A percentile compares a stretch with the other conserved stretches of the same genome.
These are phyloP conservation scores for Cymodocea nodosa DNA, from an alignment of 116 monocot species.

Conservation along the genomic window DNA sequence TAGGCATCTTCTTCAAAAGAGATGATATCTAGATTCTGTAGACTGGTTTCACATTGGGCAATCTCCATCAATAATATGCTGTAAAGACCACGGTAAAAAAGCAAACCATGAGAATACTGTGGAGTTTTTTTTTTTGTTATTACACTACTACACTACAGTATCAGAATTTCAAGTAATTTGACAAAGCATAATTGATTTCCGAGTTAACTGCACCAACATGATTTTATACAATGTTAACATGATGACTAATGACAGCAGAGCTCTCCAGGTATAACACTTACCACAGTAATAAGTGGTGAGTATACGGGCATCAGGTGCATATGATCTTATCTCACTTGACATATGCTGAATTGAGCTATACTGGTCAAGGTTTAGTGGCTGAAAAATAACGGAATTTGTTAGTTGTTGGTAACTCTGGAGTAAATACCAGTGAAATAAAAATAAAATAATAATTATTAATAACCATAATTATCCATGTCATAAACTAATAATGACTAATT, in stretches of 20 bases:
- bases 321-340: slow-evolving; percentile 71
- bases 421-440: not conserved
- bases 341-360: slow-evolving; percentile 65
- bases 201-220: not conserved
- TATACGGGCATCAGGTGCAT: slow-evolving; percentile 89
- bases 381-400: slow-evolving; percentile 7
- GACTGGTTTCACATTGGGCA: too few species aligned
- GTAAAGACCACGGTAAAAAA: too few species aligned
- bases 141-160: too few species aligned
- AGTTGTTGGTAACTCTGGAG: not conserved
- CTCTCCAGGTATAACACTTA: slow-evolving; percentile 17
- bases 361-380: slow-evolving; percentile 92
- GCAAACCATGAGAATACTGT: too few species aligned
- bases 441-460: not conserved
- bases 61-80: too few species aligned
- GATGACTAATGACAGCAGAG: not conserved
- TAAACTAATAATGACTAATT: too few species aligned
- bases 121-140: too few species aligned
- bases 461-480: not conserved
- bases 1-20: too few species aligned
- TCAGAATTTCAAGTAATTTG: too few species aligned
- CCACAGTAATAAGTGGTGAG: slow-evolving; percentile 96
- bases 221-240: not conserved
- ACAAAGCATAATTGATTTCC: not conserved
- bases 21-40: too few species aligned